These are phyloP conservation scores for Pestalotiopsis sp. DNA, from an alignment of 2,329 filamentous ascomycete species.

Conservation along the genomic window DNA sequence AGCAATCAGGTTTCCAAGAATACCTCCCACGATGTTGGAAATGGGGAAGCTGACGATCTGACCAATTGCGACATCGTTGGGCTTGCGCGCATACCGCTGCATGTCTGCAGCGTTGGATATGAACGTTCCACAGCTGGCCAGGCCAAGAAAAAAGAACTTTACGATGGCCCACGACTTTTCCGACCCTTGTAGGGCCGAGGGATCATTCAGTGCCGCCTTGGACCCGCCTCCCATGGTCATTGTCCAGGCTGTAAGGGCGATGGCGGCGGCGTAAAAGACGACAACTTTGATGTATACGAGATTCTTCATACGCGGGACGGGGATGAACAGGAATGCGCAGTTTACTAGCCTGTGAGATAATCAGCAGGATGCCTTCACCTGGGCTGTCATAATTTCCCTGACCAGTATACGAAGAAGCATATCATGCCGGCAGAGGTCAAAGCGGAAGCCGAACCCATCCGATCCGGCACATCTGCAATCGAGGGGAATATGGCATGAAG, in stretches of 20 bases:
- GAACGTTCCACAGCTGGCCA: constrained; percentile 39
- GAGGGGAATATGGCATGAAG: constrained; percentile 38
- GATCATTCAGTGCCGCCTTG: constrained; percentile 28
- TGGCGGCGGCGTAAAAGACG: constrained; percentile 22
- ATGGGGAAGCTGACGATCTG: constrained; percentile 44
- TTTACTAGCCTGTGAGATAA: not conserved
- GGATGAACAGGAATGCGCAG: not conserved
- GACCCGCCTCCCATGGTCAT: constrained; percentile 35
- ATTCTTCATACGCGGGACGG: constrained; percentile 15
- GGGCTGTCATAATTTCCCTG: not conserved
- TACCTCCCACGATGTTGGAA: constrained; percentile 37
- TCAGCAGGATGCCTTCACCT: not conserved
- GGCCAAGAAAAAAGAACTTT: constrained; percentile 39
- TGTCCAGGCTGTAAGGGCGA: constrained; percentile 30
- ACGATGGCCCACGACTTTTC: constrained; percentile 39
- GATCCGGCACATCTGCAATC: constrained; percentile 41
- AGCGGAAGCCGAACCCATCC: constrained; percentile 41
- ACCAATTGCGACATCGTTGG: constrained; percentile 42
- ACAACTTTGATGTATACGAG: constrained; percentile 29
- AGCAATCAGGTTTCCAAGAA: constrained; percentile 43
- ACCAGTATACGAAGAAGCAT: constrained; percentile 22
- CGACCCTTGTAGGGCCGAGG: constrained; percentile 33
- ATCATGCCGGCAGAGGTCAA: constrained; percentile 44
- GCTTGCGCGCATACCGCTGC: constrained; percentile 43
- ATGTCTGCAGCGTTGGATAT: constrained; percentile 46